A percentile compares a stretch with the other conserved stretches of the same genome.
Conservation (phyloP, 2,329 filamentous ascomycete genomes). For the Pestalotiopsis sp. region DNA sequence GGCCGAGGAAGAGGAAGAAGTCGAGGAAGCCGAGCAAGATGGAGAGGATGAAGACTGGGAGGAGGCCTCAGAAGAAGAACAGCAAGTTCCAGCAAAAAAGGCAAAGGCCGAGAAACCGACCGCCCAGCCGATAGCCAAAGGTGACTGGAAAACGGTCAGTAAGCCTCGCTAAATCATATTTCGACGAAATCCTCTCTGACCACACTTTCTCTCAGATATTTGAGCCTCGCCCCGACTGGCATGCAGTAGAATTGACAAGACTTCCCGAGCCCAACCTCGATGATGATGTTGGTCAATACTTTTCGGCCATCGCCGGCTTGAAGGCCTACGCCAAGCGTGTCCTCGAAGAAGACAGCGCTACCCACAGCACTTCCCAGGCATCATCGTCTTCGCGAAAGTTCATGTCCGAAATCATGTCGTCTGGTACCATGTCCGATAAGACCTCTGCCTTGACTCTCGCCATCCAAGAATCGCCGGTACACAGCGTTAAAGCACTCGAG, state of each 20-base stretch:
- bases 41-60: constrained; percentile 39
- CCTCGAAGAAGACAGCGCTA: constrained; percentile 74
- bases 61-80: constrained; percentile 34
- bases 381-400: constrained; percentile 92
- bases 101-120: constrained; percentile 31
- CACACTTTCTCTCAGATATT: constrained; percentile 43
- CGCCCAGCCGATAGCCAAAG: constrained; percentile 27
- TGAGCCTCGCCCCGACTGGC: constrained; percentile 61
- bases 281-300: constrained; percentile 45
- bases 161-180: constrained; percentile 25
- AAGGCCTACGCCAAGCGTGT: constrained; percentile 74
- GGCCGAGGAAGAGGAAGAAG: constrained; percentile 39
- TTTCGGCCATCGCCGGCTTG: constrained; percentile 48
- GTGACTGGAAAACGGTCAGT: constrained; percentile 45
- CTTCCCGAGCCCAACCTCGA: constrained; percentile 48
- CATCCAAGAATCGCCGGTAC: constrained; percentile 92
- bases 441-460: constrained; percentile 92
- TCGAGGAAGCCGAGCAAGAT: constrained; percentile 28
- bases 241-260: constrained; percentile 44
- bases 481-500: constrained; percentile 89
- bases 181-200: constrained; percentile 9
- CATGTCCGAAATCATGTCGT: constrained; percentile 94
- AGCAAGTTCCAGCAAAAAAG: constrained; percentile 28
- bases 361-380: constrained; percentile 73
- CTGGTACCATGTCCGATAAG: constrained; percentile 94